Evolutionary conservation across 2,329 filamentous ascomycete genomes (phyloP).

Genomic region (Phaeosphaeria sp.): DNA sequence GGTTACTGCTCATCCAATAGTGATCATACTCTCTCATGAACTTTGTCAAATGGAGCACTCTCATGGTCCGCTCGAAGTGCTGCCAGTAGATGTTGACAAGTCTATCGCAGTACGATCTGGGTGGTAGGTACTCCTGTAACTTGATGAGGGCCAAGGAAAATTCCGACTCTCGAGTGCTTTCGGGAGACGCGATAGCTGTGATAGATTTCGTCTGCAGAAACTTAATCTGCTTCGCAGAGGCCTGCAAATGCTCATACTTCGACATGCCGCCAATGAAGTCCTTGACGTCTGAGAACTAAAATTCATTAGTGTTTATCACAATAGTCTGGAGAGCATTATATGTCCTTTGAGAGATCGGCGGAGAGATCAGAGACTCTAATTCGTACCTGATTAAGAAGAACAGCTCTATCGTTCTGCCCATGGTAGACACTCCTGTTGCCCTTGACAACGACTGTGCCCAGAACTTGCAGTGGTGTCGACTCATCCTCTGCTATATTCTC

Average conservation of each 20-base stretch:
- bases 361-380: neutral
- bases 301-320: slow-evolving; percentile 10
- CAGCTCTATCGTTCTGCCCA: slow-evolving; percentile 27
- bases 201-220: slow-evolving; percentile 21
- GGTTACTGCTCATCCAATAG: slow-evolving; percentile 22
- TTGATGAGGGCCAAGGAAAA: slow-evolving; percentile 22
- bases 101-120: slow-evolving; percentile 28
- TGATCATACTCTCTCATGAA: slow-evolving; percentile 30
- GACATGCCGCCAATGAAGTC: slow-evolving; percentile 20
- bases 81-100: slow-evolving; percentile 25
- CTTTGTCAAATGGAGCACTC: slow-evolving; percentile 31
- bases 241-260: slow-evolving; percentile 19
- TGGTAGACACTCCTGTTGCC: slow-evolving; percentile 22
- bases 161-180: slow-evolving; percentile 9
- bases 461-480: slow-evolving; percentile 7
- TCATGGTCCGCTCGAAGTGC: slow-evolving; percentile 31
- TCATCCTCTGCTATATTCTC: neutral
- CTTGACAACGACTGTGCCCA: slow-evolving; percentile 27
- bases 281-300: slow-evolving; percentile 24
- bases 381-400: slow-evolving; percentile 29
- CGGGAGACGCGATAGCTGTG: slow-evolving; percentile 14
- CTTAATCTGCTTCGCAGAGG: slow-evolving; percentile 23
- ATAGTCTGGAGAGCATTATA: no score
- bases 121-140: slow-evolving; percentile 24
- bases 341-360: no score